These are phyloP conservation scores for Dendrocalamus latiflorus DNA, from an alignment of 202 grass and related monocot genomes.

Conservation along the genomic window DNA sequence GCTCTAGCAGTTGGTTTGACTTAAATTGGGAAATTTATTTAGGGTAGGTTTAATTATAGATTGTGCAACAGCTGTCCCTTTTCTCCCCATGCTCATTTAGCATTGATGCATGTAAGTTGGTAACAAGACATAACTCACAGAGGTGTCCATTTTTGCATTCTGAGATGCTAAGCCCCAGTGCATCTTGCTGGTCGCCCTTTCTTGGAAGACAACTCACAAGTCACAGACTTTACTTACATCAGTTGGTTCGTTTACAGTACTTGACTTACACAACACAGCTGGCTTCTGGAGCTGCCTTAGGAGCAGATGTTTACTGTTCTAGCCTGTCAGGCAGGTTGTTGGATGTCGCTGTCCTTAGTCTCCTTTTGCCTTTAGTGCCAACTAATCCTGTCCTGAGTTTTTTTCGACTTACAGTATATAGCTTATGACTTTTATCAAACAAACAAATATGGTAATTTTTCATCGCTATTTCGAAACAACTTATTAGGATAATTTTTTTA, in stretches of 20 bases:
- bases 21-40: neutral
- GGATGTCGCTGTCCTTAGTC: slow-evolving; percentile 10
- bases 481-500: no score
- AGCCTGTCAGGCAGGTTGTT: slow-evolving; percentile 10
- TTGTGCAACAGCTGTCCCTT: slow-evolving; percentile 5
- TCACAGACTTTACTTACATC: no score
- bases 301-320: neutral
- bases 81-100: neutral
- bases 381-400: slow-evolving; percentile 18
- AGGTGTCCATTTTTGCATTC: neutral
- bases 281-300: neutral
- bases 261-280: neutral
- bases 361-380: slow-evolving; percentile 31
- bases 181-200: neutral
- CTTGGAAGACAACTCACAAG: neutral
- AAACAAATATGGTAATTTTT: no score
- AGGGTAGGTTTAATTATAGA: neutral
- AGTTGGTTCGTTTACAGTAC: neutral
- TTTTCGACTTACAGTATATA: no score
- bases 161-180: neutral
- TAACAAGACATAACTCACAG: neutral
- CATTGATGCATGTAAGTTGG: neutral
- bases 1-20: no score
- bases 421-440: no score
- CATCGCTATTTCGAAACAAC: no score